Base-by-base conservation (phyloP, 108 stramenopile genomes). In the Parietichytrium sp. region DNA sequence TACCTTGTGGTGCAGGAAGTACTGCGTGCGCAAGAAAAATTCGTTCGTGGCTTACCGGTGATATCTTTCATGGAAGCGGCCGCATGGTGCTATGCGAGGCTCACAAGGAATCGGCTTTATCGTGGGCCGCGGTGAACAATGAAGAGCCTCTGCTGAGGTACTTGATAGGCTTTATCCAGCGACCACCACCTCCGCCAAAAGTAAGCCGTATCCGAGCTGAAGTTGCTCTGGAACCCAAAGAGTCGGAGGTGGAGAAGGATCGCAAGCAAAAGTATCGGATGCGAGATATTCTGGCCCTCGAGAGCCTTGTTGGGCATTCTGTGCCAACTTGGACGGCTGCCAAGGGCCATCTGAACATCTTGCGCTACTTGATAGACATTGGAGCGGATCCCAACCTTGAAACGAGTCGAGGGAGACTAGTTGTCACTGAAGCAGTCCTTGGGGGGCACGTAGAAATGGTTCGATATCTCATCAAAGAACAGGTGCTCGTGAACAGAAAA, bases 21-120 rank as follows among this genome's bases (percentile, higher is more conserved):
- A 42, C 61, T 45, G 61, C 61, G 1, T 72, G 61, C 20, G 20
- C 61, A 7, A 33, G 61, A 0, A 45, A 33, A 15, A n/a, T 72
- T n/a, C 61, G 61, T 6, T 31, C 61, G 15, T 72, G 61, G 61
- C 29, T 72, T 15, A 72, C 61, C 8, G 45, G 61, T 25, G 61
- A 72, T 7, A 25, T 72, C 6, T 33, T 45, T 6, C 61, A 42
- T 38, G 61, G 61, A 16, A 42, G 38, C 29, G 61, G 38, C 15
- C 61, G 61, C 10, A 13, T 72, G 8, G 61, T 72, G 2, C 38
- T 72, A 15, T 72, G 61, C 33, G 61, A 72, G 45, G 61, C 36
- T 1, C 61, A 72, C 2, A 33, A 72, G 45, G 61, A 72, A 42
- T 33, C 61, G 23, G 10, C 16, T 2, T 25, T 72, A 7, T n/a